These are phyloP conservation scores for Cyclocybe cylindracea DNA, from an alignment of 768 basidiomycete genomes.

Conservation along the genomic window DNA sequence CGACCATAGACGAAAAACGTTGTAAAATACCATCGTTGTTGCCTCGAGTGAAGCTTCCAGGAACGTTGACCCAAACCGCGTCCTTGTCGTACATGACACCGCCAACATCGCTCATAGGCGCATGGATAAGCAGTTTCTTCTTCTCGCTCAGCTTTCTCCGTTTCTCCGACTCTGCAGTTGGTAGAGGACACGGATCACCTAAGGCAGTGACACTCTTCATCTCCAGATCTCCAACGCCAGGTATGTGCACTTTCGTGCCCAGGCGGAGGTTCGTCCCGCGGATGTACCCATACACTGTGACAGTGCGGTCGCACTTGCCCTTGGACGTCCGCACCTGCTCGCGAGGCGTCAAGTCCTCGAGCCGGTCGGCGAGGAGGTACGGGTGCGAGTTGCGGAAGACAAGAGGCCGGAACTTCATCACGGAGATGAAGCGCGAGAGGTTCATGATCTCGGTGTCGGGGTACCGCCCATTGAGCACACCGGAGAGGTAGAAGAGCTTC, in stretches of 20 bases:
- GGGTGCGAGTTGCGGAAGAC: constrained; percentile 95
- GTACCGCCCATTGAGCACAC: constrained; percentile 95
- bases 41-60: constrained; percentile 89
- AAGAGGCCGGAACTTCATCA: constrained; percentile 98
- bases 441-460: constrained; percentile 97
- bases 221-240: constrained; percentile 89
- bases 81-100: constrained; percentile 98
- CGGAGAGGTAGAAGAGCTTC: constrained; percentile 96
- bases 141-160: constrained; percentile 92
- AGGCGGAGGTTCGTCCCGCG: constrained; percentile 82
- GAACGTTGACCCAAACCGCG: constrained; percentile 96
- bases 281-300: constrained; percentile 94
- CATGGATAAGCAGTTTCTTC: constrained; percentile 88
- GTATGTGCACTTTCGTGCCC: constrained; percentile 86
- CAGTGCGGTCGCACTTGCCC: constrained; percentile 90
- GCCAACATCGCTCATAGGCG: constrained; percentile 98
- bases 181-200: constrained; percentile 95
- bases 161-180: constrained; percentile 89
- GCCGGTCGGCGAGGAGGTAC: constrained; percentile 90
- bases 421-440: constrained; percentile 92
- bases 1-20: constrained; percentile 25
- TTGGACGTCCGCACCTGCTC: constrained; percentile 75
- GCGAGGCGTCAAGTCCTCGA: constrained; percentile 92
- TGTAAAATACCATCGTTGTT: constrained; percentile 52
- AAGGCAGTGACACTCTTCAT: constrained; percentile 74